Evolutionary conservation across 805 yeast genomes (phyloP).

Genomic region (Cyberlindnera xylosilytica): DNA sequence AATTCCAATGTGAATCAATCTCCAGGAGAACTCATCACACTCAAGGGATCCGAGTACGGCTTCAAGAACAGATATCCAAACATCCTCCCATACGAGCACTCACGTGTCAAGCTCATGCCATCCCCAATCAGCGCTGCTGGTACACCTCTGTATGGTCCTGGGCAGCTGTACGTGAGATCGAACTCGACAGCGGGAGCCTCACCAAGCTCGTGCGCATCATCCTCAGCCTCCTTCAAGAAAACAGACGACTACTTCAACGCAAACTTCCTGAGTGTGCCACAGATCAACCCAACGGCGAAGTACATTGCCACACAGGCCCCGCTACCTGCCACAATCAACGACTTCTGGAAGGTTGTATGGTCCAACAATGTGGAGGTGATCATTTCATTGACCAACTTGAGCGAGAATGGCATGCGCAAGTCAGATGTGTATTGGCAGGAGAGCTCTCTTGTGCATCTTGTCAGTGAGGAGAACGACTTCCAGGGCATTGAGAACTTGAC

Average conservation of each 20-base stretch:
- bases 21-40: slow-evolving; percentile 26
- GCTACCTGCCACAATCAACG: slow-evolving; percentile 66
- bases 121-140: slow-evolving; percentile 31
- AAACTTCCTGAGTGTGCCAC: slow-evolving; percentile 49
- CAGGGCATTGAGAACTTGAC: slow-evolving; percentile 31
- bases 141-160: slow-evolving; percentile 8
- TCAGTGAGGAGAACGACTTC: slow-evolving; percentile 29
- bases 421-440: slow-evolving; percentile 82
- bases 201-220: slow-evolving; percentile 27
- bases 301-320: slow-evolving; percentile 95
- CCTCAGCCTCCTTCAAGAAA: slow-evolving; percentile 4
- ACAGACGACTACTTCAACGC: slow-evolving; percentile 44
- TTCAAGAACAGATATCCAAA: slow-evolving; percentile 77
- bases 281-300: slow-evolving; percentile 35
- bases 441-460: slow-evolving; percentile 39
- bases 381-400: slow-evolving; percentile 70
- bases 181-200: neutral
- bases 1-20: slow-evolving; percentile 4
- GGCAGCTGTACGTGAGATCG: slow-evolving; percentile 6
- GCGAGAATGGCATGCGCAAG: slow-evolving; percentile 72
- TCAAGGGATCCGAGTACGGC: slow-evolving; percentile 62
- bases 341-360: slow-evolving; percentile 84
- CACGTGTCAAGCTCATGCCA: slow-evolving; percentile 37
- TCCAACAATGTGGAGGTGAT: slow-evolving; percentile 65
- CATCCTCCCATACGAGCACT: slow-evolving; percentile 65